Conservation (phyloP, 2,329 filamentous ascomycete species). For the Botrytis fabae region DNA sequence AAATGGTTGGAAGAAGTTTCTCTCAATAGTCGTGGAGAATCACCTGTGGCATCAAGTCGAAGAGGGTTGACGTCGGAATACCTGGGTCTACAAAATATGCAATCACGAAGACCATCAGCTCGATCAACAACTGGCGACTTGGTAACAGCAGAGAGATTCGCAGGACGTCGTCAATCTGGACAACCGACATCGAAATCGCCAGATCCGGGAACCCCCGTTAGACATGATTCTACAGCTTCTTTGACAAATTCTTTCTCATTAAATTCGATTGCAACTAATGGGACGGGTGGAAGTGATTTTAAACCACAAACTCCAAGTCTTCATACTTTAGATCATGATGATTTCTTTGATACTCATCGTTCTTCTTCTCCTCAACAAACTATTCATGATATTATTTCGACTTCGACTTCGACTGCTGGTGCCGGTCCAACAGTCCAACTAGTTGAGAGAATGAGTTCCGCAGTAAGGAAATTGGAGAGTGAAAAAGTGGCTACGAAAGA, state of each 20-base stretch:
- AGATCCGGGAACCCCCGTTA: conserved; percentile 36
- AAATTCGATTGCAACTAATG: conserved; percentile 28
- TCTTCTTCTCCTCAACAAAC: conserved; percentile 65
- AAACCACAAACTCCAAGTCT: conserved; percentile 33
- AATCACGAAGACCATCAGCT: conserved; percentile 36
- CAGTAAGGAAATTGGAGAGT: conserved; percentile 84
- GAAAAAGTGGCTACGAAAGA: conserved; percentile 89
- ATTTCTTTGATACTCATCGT: conserved; percentile 54
- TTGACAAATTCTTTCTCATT: conserved; percentile 22
- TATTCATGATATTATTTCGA: conserved; percentile 81
- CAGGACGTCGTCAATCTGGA: conserved; percentile 34
- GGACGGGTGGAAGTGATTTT: conserved; percentile 24
- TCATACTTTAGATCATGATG: conserved; percentile 44
- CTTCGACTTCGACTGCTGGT: conserved; percentile 83
- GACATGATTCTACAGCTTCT: conserved; percentile 39
- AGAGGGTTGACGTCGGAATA: conserved; percentile 40
- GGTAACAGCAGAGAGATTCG: conserved; percentile 28
- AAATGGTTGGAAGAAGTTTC: conserved; percentile 55
- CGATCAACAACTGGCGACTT: conserved; percentile 39
- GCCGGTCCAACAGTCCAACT: conserved; percentile 92
- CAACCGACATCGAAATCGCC: conserved; percentile 34
- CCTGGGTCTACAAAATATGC: conserved; percentile 43
- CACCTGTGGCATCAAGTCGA: conserved; percentile 37
- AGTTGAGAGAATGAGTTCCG: conserved; percentile 92
- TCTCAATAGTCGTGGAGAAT: conserved; percentile 36